Evolutionary conservation across 176 grass and related monocot species (phyloP).

Genomic region (Carex littledalei): DNA sequence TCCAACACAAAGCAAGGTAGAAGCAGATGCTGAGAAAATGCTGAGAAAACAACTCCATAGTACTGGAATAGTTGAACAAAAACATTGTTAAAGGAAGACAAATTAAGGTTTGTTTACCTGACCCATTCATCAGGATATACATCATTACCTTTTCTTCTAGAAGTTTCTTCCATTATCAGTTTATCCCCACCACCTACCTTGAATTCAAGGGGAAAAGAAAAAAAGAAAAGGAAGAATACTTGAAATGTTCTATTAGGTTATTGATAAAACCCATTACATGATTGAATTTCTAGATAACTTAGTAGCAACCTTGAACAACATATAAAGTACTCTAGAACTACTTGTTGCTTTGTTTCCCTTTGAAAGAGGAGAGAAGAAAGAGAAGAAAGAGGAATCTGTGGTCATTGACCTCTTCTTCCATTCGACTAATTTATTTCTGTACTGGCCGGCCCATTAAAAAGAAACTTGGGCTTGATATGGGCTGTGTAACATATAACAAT

Average conservation of each 20-base stretch:
- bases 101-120: not conserved
- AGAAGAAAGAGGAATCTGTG: not conserved
- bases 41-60: not conserved
- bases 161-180: not conserved
- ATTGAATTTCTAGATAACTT: too few species aligned
- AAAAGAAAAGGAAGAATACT: not conserved
- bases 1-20: not conserved
- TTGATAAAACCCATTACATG: not conserved
- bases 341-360: too few species aligned
- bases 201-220: not conserved
- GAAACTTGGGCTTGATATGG: not conserved
- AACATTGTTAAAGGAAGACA: not conserved
- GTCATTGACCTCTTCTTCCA: not conserved
- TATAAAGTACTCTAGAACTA: not conserved
- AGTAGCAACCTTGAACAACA: not conserved
- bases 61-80: not conserved
- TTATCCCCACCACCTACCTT: not conserved
- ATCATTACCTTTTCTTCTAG: not conserved
- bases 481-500: not conserved
- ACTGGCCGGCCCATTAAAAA: not conserved
- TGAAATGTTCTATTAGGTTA: not conserved
- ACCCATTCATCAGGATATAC: slow-evolving; percentile 8
- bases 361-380: too few species aligned
- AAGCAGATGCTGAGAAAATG: not conserved
- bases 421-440: not conserved